Base-by-base conservation (phyloP, 2,329 filamentous ascomycete genomes). In the Hypoxylon sp. region DNA sequence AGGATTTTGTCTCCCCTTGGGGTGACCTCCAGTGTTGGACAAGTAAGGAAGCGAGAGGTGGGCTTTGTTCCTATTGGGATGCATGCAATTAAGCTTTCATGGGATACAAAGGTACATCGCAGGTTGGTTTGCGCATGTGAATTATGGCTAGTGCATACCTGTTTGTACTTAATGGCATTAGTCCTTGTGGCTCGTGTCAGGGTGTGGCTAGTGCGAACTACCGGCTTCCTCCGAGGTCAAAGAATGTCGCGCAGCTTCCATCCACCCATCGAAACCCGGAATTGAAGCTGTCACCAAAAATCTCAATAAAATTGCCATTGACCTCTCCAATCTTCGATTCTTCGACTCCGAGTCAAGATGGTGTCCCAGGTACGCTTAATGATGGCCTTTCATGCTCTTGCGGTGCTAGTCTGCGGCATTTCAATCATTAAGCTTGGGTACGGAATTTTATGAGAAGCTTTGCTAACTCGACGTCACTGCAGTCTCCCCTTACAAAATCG, bases 401-500 rank as follows among this genome's bases (percentile, higher is more conserved):
- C 13, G 0, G n/a, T 19, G 13, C n/a, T 19, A 24, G 19, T 17
- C 44, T 47, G n/a, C 39, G 35, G 17, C 19, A 5, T 11, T 35
- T 50, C 26, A 10, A 26, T 37, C 13, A 10, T 8, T 33, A 37
- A 60, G 63, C 33, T 46, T 31, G 2, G n/a, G 10, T 11, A 9
- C 11, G n/a, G n/a, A 22, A 51, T 47, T 33, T 55, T 54, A 26
- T n/a, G 14, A 53, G n/a, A 24, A 31, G 19, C 51, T 17, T 39
- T 31, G 47, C 70, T 73, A 65, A 70, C 53, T 46, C 71, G 69
- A 55, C 57, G 67, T 67, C 51, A 31, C 48, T 53, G 17, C 74
- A 88, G 86, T 83, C 83, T 79, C 81, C 82, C 76, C 73, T 81
- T 78, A 82, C 80, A 80, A 79, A 80, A 77, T 76, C 69, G 74